Evolutionary conservation across 495 filamentous ascomycete genomes (phyloP).

Genomic region (Hamigera avellanea): DNA sequence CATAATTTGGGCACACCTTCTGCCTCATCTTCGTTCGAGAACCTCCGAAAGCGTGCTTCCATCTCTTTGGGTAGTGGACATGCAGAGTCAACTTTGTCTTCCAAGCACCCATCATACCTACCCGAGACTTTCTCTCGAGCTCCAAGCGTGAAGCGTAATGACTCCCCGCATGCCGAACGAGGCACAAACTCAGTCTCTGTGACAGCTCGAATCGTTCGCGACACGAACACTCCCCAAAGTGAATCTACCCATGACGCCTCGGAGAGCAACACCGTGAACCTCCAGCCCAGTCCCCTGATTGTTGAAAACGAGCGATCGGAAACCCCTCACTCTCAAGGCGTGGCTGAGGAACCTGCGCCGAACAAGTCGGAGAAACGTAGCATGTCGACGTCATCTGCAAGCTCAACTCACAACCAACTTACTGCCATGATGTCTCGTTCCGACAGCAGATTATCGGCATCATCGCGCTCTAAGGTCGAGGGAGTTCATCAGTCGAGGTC

Average conservation of each 20-base stretch:
- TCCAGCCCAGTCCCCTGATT: conserved; percentile 59
- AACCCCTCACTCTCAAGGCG: conserved; percentile 4
- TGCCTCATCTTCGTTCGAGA: conserved; percentile 29
- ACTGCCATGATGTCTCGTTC: conserved; percentile 16
- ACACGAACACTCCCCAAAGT: conserved; percentile 24
- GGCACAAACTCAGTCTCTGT: conserved; percentile 60
- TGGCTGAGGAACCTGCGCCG: conserved; percentile 5
- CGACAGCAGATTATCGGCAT: conserved; percentile 25
- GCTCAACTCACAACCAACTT: conserved; percentile 14
- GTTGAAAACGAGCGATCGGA: conserved; percentile 54
- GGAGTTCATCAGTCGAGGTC: conserved; percentile 26
- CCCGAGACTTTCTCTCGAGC: conserved; percentile 17
- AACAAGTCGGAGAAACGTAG: conserved; percentile 17
- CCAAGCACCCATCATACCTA: conserved; percentile 8
- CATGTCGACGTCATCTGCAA: conserved; percentile 24
- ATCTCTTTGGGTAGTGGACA: conserved; percentile 17
- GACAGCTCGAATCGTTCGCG: conserved; percentile 64
- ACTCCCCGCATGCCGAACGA: conserved; percentile 12
- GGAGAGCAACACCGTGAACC: conserved; percentile 40
- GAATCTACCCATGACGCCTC: conserved; percentile 27
- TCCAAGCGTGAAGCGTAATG: conserved; percentile 20
- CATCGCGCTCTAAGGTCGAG: conserved; percentile 27
- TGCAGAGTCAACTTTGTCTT: conserved; percentile 6
- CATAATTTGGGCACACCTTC: conserved; percentile 13
- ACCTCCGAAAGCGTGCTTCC: conserved; percentile 31